Base-by-base conservation (phyloP, 225 moss, liverwort and hornwort genomes). In the Polytrichum formosum region DNA sequence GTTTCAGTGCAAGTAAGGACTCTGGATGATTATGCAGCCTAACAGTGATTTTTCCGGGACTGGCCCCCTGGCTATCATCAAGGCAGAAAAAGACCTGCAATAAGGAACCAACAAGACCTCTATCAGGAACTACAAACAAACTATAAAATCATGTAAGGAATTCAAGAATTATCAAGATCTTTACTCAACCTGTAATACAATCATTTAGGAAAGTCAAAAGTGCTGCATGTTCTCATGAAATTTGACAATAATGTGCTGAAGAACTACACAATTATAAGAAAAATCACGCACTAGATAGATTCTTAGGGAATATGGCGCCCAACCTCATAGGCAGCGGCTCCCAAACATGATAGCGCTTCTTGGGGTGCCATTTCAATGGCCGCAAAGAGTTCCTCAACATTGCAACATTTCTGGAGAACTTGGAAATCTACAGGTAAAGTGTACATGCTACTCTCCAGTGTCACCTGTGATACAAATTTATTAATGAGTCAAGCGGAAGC, bases 301-400 rank as follows among this genome's bases (percentile, higher is more conserved):
- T 27, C 35, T 25, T 26, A 66, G 54, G 64, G 63, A 70, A 25
- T 56, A 30, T 35, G 56, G 25, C 3, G 28, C 21, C 77, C 66
- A 29, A 94, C 97, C 92, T 92, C 94, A 53, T 88, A 91, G 74
- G 87, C 94, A 29, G 97, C 94, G 67, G 94, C 97, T 29, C 91
- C 92, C 63, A 98, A 67, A 73, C 97, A 98, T 63, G 87, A 83
- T 61, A 94, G 81, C 1, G 94, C 97, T 81, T 98, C 97, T 54
- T 84, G 86, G 17, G 97, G 97, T 62, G 74, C 79, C 30, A 70
- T 30, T 21, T 71, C 74, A 35, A 98, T 75, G 70, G 92, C 94
- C 18, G 76, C 79, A 68, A 78, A 90, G 5, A 89, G 67, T 30
- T 90, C 79, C 6, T 88, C 86, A 65, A 80, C 70, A 9, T 72